phyloP scores from a whole-genome alignment of 2,329 filamentous ascomycete genomes.

The Penicillium sp. region DNA sequence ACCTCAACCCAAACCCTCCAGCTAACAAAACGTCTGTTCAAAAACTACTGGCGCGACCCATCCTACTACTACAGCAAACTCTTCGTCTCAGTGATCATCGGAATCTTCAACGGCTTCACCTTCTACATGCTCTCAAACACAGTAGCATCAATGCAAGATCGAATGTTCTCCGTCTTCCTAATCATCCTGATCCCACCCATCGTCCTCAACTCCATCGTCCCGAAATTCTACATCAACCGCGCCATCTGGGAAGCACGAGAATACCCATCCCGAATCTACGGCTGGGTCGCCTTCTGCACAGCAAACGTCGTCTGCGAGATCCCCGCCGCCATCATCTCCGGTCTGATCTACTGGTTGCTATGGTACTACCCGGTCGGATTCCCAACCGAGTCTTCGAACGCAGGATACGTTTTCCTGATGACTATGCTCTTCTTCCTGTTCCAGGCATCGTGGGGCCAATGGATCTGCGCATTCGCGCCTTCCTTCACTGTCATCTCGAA shows the following conservation, averaged over 20 bases:
- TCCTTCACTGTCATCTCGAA: conserved; percentile 77
- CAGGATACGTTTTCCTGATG: conserved; percentile 79
- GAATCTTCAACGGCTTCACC: conserved; percentile 77
- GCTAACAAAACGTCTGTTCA: conserved; percentile 69
- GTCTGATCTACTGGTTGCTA: conserved; percentile 67
- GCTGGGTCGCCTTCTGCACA: conserved; percentile 73
- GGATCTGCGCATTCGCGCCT: conserved; percentile 80
- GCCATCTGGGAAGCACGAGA: conserved; percentile 72
- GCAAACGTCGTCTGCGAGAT: conserved; percentile 73
- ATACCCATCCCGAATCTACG: conserved; percentile 71
- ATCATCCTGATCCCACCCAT: conserved; percentile 67
- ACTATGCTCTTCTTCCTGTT: conserved; percentile 75
- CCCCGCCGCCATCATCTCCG: conserved; percentile 64
- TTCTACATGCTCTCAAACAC: conserved; percentile 69
- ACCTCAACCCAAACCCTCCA: conserved; percentile 62
- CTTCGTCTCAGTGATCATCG: conserved; percentile 68
- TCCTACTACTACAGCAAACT: conserved; percentile 76
- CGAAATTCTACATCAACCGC: conserved; percentile 75
- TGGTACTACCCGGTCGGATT: conserved; percentile 78
- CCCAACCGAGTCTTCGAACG: conserved; percentile 61
- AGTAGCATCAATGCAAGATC: conserved; percentile 69
- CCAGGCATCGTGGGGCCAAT: conserved; percentile 74
- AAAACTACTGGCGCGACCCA: conserved; percentile 73
- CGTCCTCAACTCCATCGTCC: conserved; percentile 70
- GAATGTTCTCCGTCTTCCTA: conserved; percentile 72